Evolutionary conservation across 495 filamentous ascomycete species (phyloP).

Genomic region (Penicillium egyptiacum): DNA sequence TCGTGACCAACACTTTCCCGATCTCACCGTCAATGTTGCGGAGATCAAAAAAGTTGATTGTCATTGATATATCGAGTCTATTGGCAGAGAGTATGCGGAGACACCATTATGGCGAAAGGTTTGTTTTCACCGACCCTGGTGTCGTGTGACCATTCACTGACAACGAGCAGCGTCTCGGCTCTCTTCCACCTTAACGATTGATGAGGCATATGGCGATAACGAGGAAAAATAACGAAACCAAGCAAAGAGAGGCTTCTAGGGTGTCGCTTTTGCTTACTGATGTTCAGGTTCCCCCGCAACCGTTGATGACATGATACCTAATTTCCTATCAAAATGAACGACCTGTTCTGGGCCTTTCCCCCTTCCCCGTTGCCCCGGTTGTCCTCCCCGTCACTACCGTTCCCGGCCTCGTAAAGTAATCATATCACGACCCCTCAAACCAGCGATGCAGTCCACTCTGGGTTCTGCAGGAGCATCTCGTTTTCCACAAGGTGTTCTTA

Average conservation of each 20-base stretch:
- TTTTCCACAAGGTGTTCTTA: slow-evolving; percentile 56
- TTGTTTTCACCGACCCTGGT: slow-evolving; percentile 26
- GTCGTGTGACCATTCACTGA: slow-evolving; percentile 10
- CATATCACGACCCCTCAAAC: slow-evolving; percentile 23
- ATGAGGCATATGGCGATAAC: slow-evolving; percentile 25
- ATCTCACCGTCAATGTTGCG: slow-evolving; percentile 69
- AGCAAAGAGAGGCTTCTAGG: slow-evolving; percentile 11
- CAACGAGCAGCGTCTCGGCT: slow-evolving; percentile 67
- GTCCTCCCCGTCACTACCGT: not conserved
- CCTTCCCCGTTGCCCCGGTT: not conserved
- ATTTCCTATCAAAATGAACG: slow-evolving; percentile 15
- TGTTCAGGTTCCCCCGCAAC: slow-evolving; percentile 26
- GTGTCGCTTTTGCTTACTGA: slow-evolving; percentile 29
- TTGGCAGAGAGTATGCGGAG: slow-evolving; percentile 89
- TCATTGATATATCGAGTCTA: slow-evolving; percentile 84
- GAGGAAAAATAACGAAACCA: slow-evolving; percentile 15
- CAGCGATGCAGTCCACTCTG: slow-evolving; percentile 68
- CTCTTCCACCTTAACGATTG: slow-evolving; percentile 67
- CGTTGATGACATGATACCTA: slow-evolving; percentile 33
- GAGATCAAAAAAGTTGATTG: slow-evolving; percentile 76
- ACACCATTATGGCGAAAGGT: slow-evolving; percentile 85
- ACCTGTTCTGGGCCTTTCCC: slow-evolving; percentile 14
- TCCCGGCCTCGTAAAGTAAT: not conserved
- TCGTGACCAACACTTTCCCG: slow-evolving; percentile 96
- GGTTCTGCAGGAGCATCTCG: slow-evolving; percentile 64